phyloP scores from a whole-genome alignment of 148 eudicot species.

The Gaultheria prostrata region DNA sequence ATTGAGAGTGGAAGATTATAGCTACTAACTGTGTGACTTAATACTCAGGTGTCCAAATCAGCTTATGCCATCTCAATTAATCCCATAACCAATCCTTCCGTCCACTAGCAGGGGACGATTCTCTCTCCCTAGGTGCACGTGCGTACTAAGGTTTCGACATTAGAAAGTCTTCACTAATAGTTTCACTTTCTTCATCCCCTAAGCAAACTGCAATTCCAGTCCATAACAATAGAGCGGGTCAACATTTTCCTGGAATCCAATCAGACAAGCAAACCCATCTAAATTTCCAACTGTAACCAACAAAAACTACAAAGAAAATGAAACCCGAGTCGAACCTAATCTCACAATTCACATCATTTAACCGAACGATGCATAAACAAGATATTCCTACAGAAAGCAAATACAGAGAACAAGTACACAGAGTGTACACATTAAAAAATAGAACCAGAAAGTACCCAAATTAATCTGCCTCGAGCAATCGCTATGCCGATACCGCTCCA shows the following conservation, averaged over 20 bases:
- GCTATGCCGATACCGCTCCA: constrained; percentile 79
- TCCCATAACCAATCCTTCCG: neutral
- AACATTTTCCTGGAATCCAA: neutral
- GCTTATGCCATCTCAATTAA: neutral
- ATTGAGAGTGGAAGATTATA: neutral
- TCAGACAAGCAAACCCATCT: neutral
- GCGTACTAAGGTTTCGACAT: too few species aligned
- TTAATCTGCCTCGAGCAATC: constrained; percentile 83
- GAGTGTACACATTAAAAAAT: neutral
- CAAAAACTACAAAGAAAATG: neutral
- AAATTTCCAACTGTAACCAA: neutral
- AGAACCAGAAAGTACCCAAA: constrained; percentile 46
- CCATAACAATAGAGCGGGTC: neutral
- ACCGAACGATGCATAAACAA: neutral
- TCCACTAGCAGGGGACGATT: neutral
- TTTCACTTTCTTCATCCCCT: neutral
- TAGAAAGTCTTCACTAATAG: neutral
- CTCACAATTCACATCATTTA: neutral
- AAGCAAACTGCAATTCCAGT: neutral
- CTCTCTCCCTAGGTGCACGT: neutral
- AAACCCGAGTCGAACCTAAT: neutral
- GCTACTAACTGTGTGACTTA: neutral
- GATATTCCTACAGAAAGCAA: neutral
- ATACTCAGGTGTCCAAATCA: neutral
- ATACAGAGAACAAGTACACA: too few species aligned